phyloP scores from a whole-genome alignment of 1,284 basidiomycete genomes.

The Rugosomyces carneus region DNA sequence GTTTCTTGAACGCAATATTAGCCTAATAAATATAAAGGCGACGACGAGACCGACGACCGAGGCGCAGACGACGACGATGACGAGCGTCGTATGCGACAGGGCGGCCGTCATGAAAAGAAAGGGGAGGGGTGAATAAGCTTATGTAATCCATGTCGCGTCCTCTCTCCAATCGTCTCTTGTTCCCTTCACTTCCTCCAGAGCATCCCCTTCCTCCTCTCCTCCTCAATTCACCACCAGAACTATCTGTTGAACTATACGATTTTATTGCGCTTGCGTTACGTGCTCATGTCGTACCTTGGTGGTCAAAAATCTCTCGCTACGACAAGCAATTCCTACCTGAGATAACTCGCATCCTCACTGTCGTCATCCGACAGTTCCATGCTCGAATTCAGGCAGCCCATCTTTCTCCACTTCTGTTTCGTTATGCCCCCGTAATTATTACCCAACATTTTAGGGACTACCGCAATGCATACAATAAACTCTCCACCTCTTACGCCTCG shows the following conservation, averaged over 20 bases:
- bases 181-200: constrained; percentile 46
- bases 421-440: constrained; percentile 56
- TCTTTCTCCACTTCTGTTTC: constrained; percentile 50
- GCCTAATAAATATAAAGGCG: constrained; percentile 31
- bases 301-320: constrained; percentile 73
- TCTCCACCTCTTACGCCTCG: constrained; percentile 59
- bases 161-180: constrained; percentile 63
- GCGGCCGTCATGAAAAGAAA: constrained; percentile 10
- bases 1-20: constrained; percentile 25
- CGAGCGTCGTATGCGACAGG: constrained; percentile 32
- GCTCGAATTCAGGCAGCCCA: constrained; percentile 49
- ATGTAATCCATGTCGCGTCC: constrained; percentile 19
- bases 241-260: constrained; percentile 69
- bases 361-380: constrained; percentile 57
- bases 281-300: constrained; percentile 76
- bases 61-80: constrained; percentile 42
- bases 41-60: constrained; percentile 34
- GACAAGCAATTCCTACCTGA: constrained; percentile 78
- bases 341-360: constrained; percentile 52
- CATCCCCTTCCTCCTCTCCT: constrained; percentile 48
- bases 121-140: constrained; percentile 1
- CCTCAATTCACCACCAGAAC: constrained; percentile 48
- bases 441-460: constrained; percentile 73
- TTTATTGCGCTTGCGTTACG: constrained; percentile 71
- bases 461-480: constrained; percentile 55